Evolutionary conservation across 208 protist genomes (phyloP).

Genomic region (Jaenimonas drosophilae): DNA sequence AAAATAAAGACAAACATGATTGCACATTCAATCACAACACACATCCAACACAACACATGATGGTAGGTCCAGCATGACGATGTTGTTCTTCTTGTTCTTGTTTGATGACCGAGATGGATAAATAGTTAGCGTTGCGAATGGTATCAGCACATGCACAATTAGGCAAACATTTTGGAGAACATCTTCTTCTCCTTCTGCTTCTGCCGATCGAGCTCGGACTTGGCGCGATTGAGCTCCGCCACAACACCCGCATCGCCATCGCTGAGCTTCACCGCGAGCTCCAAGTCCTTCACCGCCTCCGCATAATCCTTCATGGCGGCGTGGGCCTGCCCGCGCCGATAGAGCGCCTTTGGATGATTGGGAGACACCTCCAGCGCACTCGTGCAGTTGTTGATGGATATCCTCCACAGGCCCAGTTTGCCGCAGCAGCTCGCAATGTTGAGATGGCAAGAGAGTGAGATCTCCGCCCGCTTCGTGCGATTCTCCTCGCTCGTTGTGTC

Average conservation of each 20-base stretch:
- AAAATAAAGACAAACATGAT: neutral
- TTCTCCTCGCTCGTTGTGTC: slow-evolving; percentile 46
- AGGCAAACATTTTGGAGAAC: slow-evolving; percentile 61
- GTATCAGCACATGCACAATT: no score
- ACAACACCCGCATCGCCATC: slow-evolving; percentile 32
- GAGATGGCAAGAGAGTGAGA: slow-evolving; percentile 69
- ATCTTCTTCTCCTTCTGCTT: slow-evolving; percentile 57
- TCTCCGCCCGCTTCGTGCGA: slow-evolving; percentile 26
- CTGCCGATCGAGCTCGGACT: slow-evolving; percentile 15
- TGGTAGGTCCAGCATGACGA: no score
- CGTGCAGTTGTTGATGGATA: slow-evolving; percentile 61
- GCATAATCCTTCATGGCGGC: slow-evolving; percentile 33
- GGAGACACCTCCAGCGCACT: slow-evolving; percentile 35
- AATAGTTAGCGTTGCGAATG: no score
- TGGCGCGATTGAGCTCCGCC: slow-evolving; percentile 27
- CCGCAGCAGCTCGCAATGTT: slow-evolving; percentile 73
- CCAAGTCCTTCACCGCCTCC: slow-evolving; percentile 34
- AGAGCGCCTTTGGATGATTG: slow-evolving; percentile 52
- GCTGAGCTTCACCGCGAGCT: slow-evolving; percentile 23
- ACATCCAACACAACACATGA: no score
- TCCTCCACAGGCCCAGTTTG: slow-evolving; percentile 48
- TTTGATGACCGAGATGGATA: no score
- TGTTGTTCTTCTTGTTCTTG: no score
- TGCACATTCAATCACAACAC: neutral
- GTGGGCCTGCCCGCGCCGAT: slow-evolving; percentile 56